These are phyloP conservation scores for Cucurbita argyrosperma DNA, from an alignment of 306 rosid genomes.

Conservation along the genomic window DNA sequence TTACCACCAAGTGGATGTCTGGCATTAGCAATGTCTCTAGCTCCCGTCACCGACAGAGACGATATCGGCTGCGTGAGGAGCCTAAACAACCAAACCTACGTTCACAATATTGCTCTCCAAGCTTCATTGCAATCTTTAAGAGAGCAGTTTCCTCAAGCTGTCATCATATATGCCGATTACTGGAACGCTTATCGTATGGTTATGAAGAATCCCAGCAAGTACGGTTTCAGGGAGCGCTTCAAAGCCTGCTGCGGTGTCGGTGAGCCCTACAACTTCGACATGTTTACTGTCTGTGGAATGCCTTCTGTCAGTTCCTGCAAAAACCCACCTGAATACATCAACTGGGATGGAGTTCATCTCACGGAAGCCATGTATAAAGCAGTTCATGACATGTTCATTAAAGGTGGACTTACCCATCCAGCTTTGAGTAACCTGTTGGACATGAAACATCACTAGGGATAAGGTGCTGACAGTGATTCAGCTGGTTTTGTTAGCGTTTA, in stretches of 20 bases:
- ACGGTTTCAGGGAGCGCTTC: slow-evolving; percentile 45
- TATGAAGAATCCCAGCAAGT: slow-evolving; percentile 37
- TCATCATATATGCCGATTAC: slow-evolving; percentile 64
- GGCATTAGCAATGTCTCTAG: slow-evolving; percentile 48
- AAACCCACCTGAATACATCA: slow-evolving; percentile 51
- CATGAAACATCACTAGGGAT: slow-evolving; percentile 34
- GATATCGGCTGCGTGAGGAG: slow-evolving; percentile 68
- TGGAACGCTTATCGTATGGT: slow-evolving; percentile 50
- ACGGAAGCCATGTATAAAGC: slow-evolving; percentile 89
- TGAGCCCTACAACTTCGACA: slow-evolving; percentile 40
- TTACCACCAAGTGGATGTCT: slow-evolving; percentile 64
- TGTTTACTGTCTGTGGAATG: slow-evolving; percentile 47
- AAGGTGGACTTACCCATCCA: slow-evolving; percentile 52
- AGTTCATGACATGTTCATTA: slow-evolving; percentile 51
- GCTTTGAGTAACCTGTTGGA: slow-evolving; percentile 46
- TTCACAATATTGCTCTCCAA: slow-evolving; percentile 40
- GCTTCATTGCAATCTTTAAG: slow-evolving; percentile 36
- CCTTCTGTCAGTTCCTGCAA: slow-evolving; percentile 33
- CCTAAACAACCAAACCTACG: slow-evolving; percentile 35
- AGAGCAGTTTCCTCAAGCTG: slow-evolving; percentile 43
- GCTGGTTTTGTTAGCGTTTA: neutral
- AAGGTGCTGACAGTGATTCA: neutral
- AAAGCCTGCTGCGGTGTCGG: slow-evolving; percentile 73
- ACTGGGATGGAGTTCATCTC: slow-evolving; percentile 97
- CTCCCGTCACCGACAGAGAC: slow-evolving; percentile 50